Base-by-base conservation (phyloP, 2,329 filamentous ascomycete species). In the Fusarium luffae region DNA sequence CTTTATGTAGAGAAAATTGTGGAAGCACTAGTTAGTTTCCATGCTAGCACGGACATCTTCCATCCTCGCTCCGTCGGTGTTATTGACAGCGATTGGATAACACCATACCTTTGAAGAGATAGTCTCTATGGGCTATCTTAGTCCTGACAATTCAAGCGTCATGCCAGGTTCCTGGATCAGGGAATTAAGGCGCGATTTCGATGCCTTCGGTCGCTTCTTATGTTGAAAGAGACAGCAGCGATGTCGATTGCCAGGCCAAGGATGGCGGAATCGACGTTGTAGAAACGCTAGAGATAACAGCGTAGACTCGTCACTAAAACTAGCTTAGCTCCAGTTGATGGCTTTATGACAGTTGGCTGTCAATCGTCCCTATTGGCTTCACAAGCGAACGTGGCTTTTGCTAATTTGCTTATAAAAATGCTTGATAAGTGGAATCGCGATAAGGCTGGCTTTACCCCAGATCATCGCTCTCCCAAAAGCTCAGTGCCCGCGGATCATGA, bases 391-490 rank as follows among this genome's bases (percentile, higher is more conserved):
- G 23, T 30, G 40, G 56, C 40, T 37, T 32, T 9, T 19, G n/a
- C 28, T 37, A 42, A 57, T 30, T 32, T 32, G 16, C 27, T 25
- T 32, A 13, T 37, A 1, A 9, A 32, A 25, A 19, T 44, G 27
- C 51, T 54, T 54, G 16, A 42, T 30, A 19, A 27, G n/a, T 44
- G 28, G 21, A 1, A 34, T 28, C 4, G 6, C 34, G 54, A 59
- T 60, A 60, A 51, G 43, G 34, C 54, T 37, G n/a, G 27, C 14
- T n/a, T 10, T 32, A 14, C 21, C 21, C 34, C n/a, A 14, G 28
- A 44, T 23, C 23, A 12, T 13, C 1, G 11, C 2, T 43, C 21
- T 59, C 3, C 43, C 12, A 50, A 4, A 3, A 4, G 28, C 18
- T 37, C 12, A 28, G 27, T 59, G 18, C 27, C 42, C 14, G n/a